These are phyloP conservation scores for Kodamaea sp. DNA, from an alignment of 1,139 yeast genomes.

Conservation along the genomic window DNA sequence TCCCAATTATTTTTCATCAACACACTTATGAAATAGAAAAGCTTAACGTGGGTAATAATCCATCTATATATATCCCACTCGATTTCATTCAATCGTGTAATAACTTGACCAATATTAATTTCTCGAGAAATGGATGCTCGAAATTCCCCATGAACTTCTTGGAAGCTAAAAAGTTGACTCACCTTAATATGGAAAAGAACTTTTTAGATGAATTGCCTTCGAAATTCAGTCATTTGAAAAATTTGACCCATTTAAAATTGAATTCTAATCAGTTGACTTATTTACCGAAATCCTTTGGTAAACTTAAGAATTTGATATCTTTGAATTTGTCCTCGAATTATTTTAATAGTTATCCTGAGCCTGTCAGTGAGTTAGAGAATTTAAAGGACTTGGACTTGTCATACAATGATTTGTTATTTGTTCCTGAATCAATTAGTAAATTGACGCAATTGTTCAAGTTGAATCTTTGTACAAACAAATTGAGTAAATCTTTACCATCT, in stretches of 20 bases:
- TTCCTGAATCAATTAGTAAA: slow-evolving; percentile 64
- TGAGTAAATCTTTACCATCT: slow-evolving; percentile 54
- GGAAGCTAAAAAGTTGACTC: slow-evolving; percentile 64
- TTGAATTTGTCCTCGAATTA: slow-evolving; percentile 81
- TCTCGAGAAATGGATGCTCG: slow-evolving; percentile 70
- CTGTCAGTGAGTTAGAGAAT: slow-evolving; percentile 57
- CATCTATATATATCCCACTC: slow-evolving; percentile 76
- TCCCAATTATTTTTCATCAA: slow-evolving; percentile 79
- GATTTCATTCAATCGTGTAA: slow-evolving; percentile 84
- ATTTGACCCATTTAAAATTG: slow-evolving; percentile 55
- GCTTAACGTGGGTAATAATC: slow-evolving; percentile 82
- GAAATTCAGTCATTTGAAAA: slow-evolving; percentile 49
- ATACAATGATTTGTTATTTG: slow-evolving; percentile 61
- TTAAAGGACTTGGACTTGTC: slow-evolving; percentile 74
- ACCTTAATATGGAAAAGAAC: slow-evolving; percentile 76
- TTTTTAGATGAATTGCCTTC: slow-evolving; percentile 63
- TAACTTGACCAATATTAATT: slow-evolving; percentile 63
- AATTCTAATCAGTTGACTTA: slow-evolving; percentile 69
- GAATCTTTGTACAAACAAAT: slow-evolving; percentile 70
- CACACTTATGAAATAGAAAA: slow-evolving; percentile 79
- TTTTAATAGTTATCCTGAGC: slow-evolving; percentile 64
- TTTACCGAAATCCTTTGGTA: slow-evolving; percentile 62
- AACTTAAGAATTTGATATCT: slow-evolving; percentile 51
- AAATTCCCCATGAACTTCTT: slow-evolving; percentile 71
- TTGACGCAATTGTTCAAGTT: slow-evolving; percentile 61